Percentiles rank a stretch among this genome's conserved stretches.
Evolutionary conservation across 2,329 filamentous ascomycete species (phyloP).

Genomic region (Lecanicillium sp.): DNA sequence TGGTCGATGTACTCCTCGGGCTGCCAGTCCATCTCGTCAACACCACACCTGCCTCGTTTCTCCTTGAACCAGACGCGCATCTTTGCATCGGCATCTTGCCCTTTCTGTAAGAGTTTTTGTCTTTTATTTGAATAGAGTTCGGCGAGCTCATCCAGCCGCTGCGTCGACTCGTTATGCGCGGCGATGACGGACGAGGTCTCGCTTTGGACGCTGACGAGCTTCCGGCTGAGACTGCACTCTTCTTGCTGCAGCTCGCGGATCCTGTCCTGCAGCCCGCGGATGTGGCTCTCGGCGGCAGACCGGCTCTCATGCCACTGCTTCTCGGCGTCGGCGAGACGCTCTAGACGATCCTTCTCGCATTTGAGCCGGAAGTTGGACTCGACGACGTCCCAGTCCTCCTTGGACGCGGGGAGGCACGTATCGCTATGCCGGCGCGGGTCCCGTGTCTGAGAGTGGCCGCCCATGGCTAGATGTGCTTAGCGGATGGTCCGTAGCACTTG

Average conservation of each 20-base stretch:
- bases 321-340: conserved; percentile 20
- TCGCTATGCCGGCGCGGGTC: no score
- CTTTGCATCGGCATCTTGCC: no score
- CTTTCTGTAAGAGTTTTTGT: not conserved
- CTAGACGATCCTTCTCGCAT: conserved; percentile 23
- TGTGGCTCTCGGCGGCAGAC: not conserved
- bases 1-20: no score
- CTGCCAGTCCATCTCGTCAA: no score
- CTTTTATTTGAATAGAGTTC: not conserved
- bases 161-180: not conserved
- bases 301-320: conserved; percentile 13
- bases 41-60: no score
- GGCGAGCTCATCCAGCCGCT: not conserved
- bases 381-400: conserved; percentile 30
- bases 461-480: no score
- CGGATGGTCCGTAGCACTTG: no score
- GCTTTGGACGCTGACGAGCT: not conserved
- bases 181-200: not conserved
- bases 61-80: no score
- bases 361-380: conserved; percentile 30
- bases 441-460: no score
- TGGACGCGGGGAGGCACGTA: conserved; percentile 1
- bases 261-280: not conserved
- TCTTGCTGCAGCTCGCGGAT: not conserved
- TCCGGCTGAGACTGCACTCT: not conserved